Base-by-base conservation (phyloP, 1,284 basidiomycete genomes). In the Tremellales sp. region DNA sequence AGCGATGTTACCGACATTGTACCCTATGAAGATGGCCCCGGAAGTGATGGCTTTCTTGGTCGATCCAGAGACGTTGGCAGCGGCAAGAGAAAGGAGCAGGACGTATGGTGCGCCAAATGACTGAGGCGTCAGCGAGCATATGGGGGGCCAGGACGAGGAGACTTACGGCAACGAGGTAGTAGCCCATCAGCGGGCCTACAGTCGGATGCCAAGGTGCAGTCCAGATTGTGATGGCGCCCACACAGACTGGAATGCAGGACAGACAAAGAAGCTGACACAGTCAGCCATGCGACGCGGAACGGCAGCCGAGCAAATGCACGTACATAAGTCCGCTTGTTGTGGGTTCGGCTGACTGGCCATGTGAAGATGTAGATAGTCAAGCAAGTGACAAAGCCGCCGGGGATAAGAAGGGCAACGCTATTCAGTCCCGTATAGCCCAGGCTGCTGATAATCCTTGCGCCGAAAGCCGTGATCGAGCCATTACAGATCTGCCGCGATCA, bases 91-190 rank as follows among this genome's bases (percentile, higher is more conserved):
- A 22, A 79, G 69, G 21, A 77, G 68, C 8, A 76, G 62, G 22
- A 78, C 77, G 48, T 75, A 78, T 4, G 77, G 77, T 2, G 78
- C 75, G 2, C 78, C 78, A 51, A 79, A 79, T 17, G 70, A 67
- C 55, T 57, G 27, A 3, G 31, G 23, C 19, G 11, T 19, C n/a
- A 70, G 62, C 15, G 54, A 49, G n/a, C 54, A 37, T 22, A 44
- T 31, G 3, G 24, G n/a, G n/a, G n/a, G n/a, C 12, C 23, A 17
- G 33, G 29, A 40, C 37, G 22, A 39, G 37, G 19, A 13, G 8
- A 47, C 52, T 39, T 12, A 48, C 50, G 3, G 64, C 65, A 8
- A 68, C 61, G 13, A 77, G 65, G 52, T 76, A 78, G 58, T 75
- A 78, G 0, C 79, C 79, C 17, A 78, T 76, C 12, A 80, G 57